Conservation (phyloP, 176 grass and related monocot species). For the Panicum miliaceum region DNA sequence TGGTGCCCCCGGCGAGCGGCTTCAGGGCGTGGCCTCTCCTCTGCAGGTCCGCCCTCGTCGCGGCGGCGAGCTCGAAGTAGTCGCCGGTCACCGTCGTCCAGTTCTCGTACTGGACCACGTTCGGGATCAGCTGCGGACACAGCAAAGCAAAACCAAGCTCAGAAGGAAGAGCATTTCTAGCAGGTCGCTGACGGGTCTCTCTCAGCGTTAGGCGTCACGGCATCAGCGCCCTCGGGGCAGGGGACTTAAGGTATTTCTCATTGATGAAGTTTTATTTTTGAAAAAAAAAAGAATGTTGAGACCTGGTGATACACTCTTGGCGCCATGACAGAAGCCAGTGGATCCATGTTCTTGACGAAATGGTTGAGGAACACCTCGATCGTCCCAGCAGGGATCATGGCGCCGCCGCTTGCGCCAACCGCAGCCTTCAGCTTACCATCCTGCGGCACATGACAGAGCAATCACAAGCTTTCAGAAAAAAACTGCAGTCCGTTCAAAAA, state of each 20-base stretch:
- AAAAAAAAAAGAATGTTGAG: not conserved
- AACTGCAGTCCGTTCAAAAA: not conserved
- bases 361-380: constrained; percentile 81
- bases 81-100: constrained; percentile 91
- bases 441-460: constrained; percentile 4
- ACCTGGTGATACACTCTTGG: constrained; percentile 86
- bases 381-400: constrained; percentile 76
- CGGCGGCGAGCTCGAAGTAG: constrained; percentile 69
- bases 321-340: constrained; percentile 78
- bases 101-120: constrained; percentile 89
- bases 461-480: not conserved
- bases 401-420: constrained; percentile 80
- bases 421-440: constrained; percentile 72
- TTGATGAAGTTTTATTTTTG: not conserved
- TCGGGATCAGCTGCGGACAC: constrained; percentile 76
- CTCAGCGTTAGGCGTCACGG: not conserved
- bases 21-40: constrained; percentile 66
- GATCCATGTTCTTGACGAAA: constrained; percentile 79
- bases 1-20: constrained; percentile 81
- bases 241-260: not conserved
- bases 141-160: not conserved
- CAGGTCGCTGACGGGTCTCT: not conserved
- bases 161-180: not conserved
- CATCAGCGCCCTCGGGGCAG: no score
- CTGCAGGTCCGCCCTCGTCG: constrained; percentile 67